Conservation (phyloP, 257 asterid species). For the Perilla frutescens region DNA sequence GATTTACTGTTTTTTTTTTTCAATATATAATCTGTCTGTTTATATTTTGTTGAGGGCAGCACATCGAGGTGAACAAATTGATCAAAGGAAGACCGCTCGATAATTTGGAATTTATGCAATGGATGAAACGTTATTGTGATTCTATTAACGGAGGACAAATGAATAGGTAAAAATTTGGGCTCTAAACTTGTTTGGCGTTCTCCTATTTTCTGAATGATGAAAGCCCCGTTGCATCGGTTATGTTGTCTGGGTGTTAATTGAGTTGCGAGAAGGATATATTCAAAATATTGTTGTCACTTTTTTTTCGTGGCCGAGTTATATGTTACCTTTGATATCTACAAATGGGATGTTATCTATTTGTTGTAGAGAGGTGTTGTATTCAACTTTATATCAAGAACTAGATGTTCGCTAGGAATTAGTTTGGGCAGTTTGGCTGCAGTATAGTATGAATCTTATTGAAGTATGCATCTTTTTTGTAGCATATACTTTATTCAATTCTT, state of each 20-base stretch:
- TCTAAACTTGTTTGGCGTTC: neutral
- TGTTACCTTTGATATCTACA: neutral
- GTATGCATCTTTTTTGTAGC: neutral
- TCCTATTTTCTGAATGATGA: neutral
- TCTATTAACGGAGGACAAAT: constrained; percentile 59
- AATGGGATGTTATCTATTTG: neutral
- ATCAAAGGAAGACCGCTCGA: constrained; percentile 90
- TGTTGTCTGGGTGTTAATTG: neutral
- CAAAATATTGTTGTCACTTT: neutral
- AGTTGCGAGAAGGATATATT: neutral
- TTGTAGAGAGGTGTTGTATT: neutral
- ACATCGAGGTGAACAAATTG: constrained; percentile 87
- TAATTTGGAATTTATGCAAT: constrained; percentile 91
- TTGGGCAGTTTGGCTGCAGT: neutral
- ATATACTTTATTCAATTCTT: neutral
- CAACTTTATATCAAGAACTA: neutral
- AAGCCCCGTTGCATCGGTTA: neutral
- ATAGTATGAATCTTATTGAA: neutral
- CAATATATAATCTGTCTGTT: neutral
- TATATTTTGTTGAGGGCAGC: constrained; percentile 44
- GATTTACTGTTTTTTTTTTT: constrained; percentile 2
- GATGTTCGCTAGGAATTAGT: neutral
- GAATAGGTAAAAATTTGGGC: constrained; percentile 45
- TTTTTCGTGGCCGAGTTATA: neutral
- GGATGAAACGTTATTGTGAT: constrained; percentile 93